Conservation (phyloP, 768 basidiomycete genomes). For the Hypsizygus marmoreus region DNA sequence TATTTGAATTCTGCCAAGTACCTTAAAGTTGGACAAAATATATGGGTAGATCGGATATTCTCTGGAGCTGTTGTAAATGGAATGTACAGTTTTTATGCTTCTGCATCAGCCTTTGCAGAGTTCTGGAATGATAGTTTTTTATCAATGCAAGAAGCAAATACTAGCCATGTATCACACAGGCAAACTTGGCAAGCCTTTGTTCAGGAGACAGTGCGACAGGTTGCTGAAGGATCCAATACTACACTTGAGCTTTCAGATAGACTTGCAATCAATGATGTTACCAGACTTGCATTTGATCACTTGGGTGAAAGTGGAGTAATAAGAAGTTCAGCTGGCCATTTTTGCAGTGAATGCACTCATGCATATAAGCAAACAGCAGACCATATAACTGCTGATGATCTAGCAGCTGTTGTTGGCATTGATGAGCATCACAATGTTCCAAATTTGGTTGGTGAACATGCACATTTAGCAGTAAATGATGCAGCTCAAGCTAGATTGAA, state of each 20-base stretch:
- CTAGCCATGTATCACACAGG: neutral
- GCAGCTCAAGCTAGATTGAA: neutral
- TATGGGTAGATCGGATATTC: constrained; percentile 15
- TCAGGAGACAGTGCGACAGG: constrained; percentile 9
- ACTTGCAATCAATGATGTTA: too few relatives aligned
- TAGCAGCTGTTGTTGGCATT: constrained; percentile 13
- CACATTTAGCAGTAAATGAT: neutral
- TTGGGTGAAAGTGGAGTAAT: too few relatives aligned
- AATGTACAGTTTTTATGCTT: constrained; percentile 17
- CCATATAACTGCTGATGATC: constrained; percentile 3
- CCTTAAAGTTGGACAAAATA: constrained; percentile 14
- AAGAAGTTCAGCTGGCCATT: too few relatives aligned
- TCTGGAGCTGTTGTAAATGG: constrained; percentile 15
- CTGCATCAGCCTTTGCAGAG: constrained; percentile 12
- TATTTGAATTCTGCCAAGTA: constrained; percentile 10
- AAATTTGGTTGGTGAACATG: neutral
- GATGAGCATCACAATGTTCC: constrained; percentile 15
- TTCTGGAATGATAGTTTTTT: constrained; percentile 18
- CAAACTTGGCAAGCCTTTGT: constrained; percentile 19
- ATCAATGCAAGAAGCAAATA: neutral
- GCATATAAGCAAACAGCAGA: too few relatives aligned
- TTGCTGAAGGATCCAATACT: constrained; percentile 2
- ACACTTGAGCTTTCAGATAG: constrained; percentile 4
- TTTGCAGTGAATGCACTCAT: too few relatives aligned
- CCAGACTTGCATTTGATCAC: too few relatives aligned